Evolutionary conservation across 208 protist species (phyloP), one percentile per base, ranked within the genome.

Genomic region (Wallacemonas sp.): DNA sequence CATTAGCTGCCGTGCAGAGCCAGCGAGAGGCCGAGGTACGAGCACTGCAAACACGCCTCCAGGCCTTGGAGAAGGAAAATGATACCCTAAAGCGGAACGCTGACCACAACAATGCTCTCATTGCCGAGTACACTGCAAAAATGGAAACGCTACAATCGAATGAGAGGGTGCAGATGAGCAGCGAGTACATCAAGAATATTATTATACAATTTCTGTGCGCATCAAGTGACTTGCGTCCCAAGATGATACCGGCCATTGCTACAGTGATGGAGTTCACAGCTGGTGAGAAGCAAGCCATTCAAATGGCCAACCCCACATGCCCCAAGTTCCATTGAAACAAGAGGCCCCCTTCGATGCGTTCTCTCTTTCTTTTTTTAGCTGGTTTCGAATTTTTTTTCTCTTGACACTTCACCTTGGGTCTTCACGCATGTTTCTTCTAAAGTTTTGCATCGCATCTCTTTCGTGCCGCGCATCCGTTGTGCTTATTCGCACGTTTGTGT

Each of bases 181-280:
- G 85, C 14, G 82, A 91, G 58, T 96, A 96, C 60, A 77, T 92
- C 30, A 78, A 79, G 17, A 96, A 93, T 63, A 83, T 96, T 28
- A 67, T 96, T 12, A 63, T 85, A 2, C 87, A 89, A 61, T 96
- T 84, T 44, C 77, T 96, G 14, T 92, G 77, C 34, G 70, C 86
- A 0, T 63, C 65, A 19, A 83, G 87, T 11, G 80, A 87, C 12
- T 27, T 91, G 28, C 84, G 90, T 1, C 67, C 86, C 3, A 81
- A 91, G 62, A 93, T 96, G 85, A 88, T 96, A 14, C 90, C 90
- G 0, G 90, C 87, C 6, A 96, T 96, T 47, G 75, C 80, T n/a
- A 91, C 90, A 6, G 87, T 93, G 6, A 66, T 96, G 34, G 85
- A 91, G 51, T 93, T 96, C 68, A 87, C 49, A 19, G 51, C 44